phyloP scores from a whole-genome alignment of 495 filamentous ascomycete species.

The Xylaria palmicola region DNA sequence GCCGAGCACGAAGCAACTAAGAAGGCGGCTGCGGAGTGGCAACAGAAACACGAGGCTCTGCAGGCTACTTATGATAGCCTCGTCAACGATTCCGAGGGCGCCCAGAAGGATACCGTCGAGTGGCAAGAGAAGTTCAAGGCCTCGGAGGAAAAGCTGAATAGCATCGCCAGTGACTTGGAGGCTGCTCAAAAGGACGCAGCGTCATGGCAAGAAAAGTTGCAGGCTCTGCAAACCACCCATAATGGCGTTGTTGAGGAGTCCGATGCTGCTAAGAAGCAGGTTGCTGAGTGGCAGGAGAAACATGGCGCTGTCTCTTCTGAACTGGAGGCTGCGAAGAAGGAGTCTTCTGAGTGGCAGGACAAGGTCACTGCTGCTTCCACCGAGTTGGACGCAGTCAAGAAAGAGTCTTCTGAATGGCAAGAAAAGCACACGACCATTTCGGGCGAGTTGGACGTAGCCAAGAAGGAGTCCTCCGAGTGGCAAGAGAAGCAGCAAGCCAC shows the following conservation, averaged over 20 bases:
- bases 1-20: conserved; percentile 8
- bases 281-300: neutral
- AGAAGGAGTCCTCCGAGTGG: neutral
- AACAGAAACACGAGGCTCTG: conserved; percentile 10
- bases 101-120: conserved; percentile 3
- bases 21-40: conserved; percentile 7
- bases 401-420: conserved; percentile 9
- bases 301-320: neutral
- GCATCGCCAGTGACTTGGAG: neutral
- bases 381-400: neutral
- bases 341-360: too few species aligned
- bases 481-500: neutral
- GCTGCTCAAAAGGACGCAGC: conserved; percentile 4
- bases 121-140: conserved; percentile 5
- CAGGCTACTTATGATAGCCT: conserved; percentile 5
- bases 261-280: neutral
- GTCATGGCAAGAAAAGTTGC: conserved; percentile 8
- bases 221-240: conserved; percentile 1
- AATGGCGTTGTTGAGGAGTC: conserved; percentile 6
- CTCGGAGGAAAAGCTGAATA: conserved; percentile 1
- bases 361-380: too few species aligned
- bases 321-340: neutral
- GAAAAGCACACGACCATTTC: conserved; percentile 9
- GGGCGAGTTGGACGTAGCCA: neutral
- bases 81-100: neutral